phyloP scores from a whole-genome alignment of 2,329 filamentous ascomycete species.

The Penicillium sp. region DNA sequence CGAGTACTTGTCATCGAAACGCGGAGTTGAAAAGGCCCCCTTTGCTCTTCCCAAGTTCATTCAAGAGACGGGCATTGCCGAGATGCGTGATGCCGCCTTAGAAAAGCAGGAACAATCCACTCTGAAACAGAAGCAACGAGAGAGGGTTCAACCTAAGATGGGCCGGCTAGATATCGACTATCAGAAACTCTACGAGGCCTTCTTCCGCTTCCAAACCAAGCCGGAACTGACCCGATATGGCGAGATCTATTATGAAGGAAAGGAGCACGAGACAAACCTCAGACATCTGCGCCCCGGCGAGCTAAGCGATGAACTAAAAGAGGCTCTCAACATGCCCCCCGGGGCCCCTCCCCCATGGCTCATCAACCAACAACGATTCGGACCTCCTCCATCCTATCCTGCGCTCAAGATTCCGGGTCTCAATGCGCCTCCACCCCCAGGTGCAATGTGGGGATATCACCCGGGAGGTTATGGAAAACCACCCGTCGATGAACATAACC shows the following conservation, averaged over 20 bases:
- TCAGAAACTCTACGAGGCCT: slow-evolving; percentile 96
- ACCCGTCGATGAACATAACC: slow-evolving; percentile 89
- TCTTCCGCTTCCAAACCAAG: slow-evolving; percentile 97
- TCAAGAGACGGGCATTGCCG: slow-evolving; percentile 92
- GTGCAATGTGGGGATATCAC: slow-evolving; percentile 91
- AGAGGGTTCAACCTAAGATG: slow-evolving; percentile 93
- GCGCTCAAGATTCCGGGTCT: slow-evolving; percentile 93
- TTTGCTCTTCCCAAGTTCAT: slow-evolving; percentile 96
- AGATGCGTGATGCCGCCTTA: slow-evolving; percentile 95
- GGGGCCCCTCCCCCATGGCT: slow-evolving; percentile 95
- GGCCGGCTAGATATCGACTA: slow-evolving; percentile 98
- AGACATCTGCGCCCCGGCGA: slow-evolving; percentile 89
- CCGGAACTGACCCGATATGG: slow-evolving; percentile 91
- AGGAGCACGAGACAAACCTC: slow-evolving; percentile 95
- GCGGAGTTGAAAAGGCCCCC: slow-evolving; percentile 92
- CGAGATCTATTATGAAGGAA: slow-evolving; percentile 99
- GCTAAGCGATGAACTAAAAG: slow-evolving; percentile 83
- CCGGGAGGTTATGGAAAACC: slow-evolving; percentile 96
- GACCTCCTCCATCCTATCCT: slow-evolving; percentile 91
- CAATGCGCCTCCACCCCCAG: slow-evolving; percentile 87
- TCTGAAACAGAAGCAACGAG: slow-evolving; percentile 92
- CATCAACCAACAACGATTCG: slow-evolving; percentile 93
- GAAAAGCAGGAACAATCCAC: slow-evolving; percentile 93
- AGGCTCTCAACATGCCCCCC: slow-evolving; percentile 90
- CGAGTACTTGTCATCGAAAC: slow-evolving; percentile 95